Evolutionary conservation across 1,139 yeast genomes (phyloP), one percentile per base, ranked within the genome.

Genomic region (Kurtzmaniella quercitrusa): DNA sequence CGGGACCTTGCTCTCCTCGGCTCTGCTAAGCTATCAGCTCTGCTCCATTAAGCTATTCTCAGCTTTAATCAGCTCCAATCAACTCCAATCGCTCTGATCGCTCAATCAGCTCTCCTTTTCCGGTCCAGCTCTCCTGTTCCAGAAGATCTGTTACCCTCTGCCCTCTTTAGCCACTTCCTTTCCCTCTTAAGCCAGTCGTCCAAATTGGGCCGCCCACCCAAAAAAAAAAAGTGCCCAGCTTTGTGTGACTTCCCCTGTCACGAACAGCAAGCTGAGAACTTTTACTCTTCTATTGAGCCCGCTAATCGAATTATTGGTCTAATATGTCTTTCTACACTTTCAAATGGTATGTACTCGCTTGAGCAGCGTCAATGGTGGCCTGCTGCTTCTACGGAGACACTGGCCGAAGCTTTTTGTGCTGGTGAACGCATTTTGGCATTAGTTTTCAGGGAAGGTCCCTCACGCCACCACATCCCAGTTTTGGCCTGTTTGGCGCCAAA

Each of bases 241-340:
- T 40, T 40, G 42, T 40, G 42, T 40, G 21, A 40, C 21, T 29
- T 38, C 24, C 36, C 36, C 36, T 31, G 16, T 31, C 36, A 31
- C 36, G 36, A 31, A 31, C 18, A 31, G 36, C 18, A 27, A 27
- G 31, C 31, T 27, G 31, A 27, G 31, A 27, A 27, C 31, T 27
- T 27, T 27, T 27, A 27, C 31, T 27, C 31, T 27, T 27, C 12
- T 5, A 16, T 15, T 7, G 25, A 37, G 23, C 25, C 12, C 27
- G 25, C 11, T 24, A 18, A 37, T 37, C 25, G 16, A 25, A 18
- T 24, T 9, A 15, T 9, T 31, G 18, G 16, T 31, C 18, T 23
- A 33, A 10, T 24, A 42, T 42, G 47, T 46, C 47, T 25, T 27
- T 47, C 12, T 45, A 29, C 41, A 46, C 43, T 34, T 46, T 46